phyloP scores from a whole-genome alignment of 2,329 filamentous ascomycete species.

The Trichoderma cornu-damae region DNA sequence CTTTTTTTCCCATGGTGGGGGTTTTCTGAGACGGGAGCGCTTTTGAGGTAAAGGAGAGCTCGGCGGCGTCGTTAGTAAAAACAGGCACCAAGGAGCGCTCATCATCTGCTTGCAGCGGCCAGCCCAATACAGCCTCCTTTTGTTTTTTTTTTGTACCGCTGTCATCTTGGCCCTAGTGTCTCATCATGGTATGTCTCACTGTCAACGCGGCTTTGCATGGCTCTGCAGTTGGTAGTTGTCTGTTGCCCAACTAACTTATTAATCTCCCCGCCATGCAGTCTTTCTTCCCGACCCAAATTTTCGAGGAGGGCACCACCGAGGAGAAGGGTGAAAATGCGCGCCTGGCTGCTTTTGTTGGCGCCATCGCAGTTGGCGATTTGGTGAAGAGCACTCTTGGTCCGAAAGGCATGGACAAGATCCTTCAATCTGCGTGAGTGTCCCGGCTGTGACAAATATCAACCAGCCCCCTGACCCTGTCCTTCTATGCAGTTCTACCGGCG shows the following conservation, averaged over 20 bases:
- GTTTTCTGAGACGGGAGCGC: constrained; percentile 5
- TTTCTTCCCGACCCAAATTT: constrained; percentile 93
- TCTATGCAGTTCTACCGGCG: constrained; percentile 70
- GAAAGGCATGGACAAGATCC: constrained; percentile 98
- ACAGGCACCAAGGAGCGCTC: constrained; percentile 24
- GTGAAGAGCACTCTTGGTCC: constrained; percentile 97
- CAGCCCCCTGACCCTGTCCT: constrained; percentile 14
- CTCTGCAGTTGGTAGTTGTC: background rate
- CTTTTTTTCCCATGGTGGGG: constrained; percentile 13
- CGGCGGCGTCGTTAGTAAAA: constrained; percentile 18
- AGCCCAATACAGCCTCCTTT: constrained; percentile 7
- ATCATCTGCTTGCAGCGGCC: background rate
- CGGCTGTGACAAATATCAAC: constrained; percentile 15
- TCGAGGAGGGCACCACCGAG: constrained; percentile 92
- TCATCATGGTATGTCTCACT: constrained; percentile 14
- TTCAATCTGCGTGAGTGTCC: constrained; percentile 80
- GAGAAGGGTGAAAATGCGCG: constrained; percentile 99
- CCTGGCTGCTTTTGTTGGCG: constrained; percentile 95
- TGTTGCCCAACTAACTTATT: constrained; percentile 10
- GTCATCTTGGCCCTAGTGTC: constrained; percentile 20
- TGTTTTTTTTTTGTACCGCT: background rate
- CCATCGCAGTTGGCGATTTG: constrained; percentile 93
- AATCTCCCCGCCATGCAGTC: constrained; percentile 36
- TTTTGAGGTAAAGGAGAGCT: constrained; percentile 11
- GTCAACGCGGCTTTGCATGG: background rate